phyloP scores from a whole-genome alignment of 1,284 basidiomycete genomes.

The Inonotus obliquus region DNA sequence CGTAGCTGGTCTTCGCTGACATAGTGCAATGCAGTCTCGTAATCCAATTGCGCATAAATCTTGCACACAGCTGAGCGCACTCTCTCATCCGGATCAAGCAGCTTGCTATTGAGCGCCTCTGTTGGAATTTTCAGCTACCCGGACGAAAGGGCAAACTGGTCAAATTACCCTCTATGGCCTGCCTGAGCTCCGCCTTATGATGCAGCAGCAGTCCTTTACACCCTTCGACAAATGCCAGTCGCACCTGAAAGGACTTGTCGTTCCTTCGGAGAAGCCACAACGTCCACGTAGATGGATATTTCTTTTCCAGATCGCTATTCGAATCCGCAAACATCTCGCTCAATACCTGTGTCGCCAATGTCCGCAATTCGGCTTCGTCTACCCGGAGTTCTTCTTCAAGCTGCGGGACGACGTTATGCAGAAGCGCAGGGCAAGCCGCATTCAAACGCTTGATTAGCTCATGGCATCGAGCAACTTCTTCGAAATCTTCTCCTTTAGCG shows the following conservation, averaged over 20 bases:
- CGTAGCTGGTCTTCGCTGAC: slow-evolving; percentile 64
- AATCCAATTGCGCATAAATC: slow-evolving; percentile 81
- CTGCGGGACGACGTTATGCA: slow-evolving; percentile 89
- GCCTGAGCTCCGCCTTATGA: slow-evolving; percentile 44
- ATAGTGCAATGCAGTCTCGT: slow-evolving; percentile 85
- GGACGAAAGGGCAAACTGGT: slow-evolving; percentile 8
- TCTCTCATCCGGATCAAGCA: slow-evolving; percentile 88
- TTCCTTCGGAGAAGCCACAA: slow-evolving; percentile 79
- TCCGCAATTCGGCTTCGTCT: slow-evolving; percentile 69
- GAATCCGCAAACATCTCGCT: slow-evolving; percentile 88
- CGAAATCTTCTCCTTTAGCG: slow-evolving; percentile 52
- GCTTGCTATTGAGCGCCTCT: slow-evolving; percentile 65
- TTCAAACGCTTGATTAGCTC: slow-evolving; percentile 84
- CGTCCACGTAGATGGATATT: slow-evolving; percentile 84
- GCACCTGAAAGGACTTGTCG: slow-evolving; percentile 71
- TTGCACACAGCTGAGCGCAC: slow-evolving; percentile 84
- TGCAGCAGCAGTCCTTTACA: slow-evolving; percentile 66
- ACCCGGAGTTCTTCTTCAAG: slow-evolving; percentile 88
- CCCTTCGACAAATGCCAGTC: slow-evolving; percentile 78
- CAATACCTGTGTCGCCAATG: slow-evolving; percentile 78
- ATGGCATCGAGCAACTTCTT: slow-evolving; percentile 73
- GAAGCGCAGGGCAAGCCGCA: slow-evolving; percentile 72
- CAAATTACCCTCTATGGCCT: slow-evolving; percentile 56
- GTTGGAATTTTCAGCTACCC: slow-evolving; percentile 12
- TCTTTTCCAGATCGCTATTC: slow-evolving; percentile 68